A percentile compares a stretch with the other conserved stretches of the same genome.
phyloP scores from a whole-genome alignment of 371 early-diverging fungal species.

The Funneliformis caledonium region DNA sequence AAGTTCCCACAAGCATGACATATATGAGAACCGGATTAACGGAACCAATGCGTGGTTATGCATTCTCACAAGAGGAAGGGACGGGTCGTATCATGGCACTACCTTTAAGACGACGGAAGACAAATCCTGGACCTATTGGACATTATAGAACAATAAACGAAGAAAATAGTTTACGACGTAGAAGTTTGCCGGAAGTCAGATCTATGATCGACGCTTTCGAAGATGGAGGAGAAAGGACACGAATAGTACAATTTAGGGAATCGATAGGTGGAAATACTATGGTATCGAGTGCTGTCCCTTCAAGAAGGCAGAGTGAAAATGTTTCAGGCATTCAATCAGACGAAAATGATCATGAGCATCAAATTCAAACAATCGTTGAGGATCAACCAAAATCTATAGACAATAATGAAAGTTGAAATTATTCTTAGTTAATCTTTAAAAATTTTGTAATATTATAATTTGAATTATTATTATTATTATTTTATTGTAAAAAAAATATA shows the following conservation, averaged over 20 bases:
- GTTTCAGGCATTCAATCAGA: neutral
- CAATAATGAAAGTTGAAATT: neutral
- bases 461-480: too few relatives aligned
- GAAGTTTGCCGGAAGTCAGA: conserved; percentile 35
- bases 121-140: conserved; percentile 26
- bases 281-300: neutral
- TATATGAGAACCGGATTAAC: conserved; percentile 37
- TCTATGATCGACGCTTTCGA: neutral
- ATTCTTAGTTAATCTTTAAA: too few relatives aligned
- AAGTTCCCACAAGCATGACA: conserved; percentile 18
- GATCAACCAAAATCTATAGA: neutral
- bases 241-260: conserved; percentile 37
- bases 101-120: conserved; percentile 34
- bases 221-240: conserved; percentile 9
- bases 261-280: neutral
- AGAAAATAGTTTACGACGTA: conserved; percentile 13
- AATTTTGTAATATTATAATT: too few relatives aligned
- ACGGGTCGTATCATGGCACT: conserved; percentile 34
- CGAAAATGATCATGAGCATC: neutral
- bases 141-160: neutral
- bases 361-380: neutral
- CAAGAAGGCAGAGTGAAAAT: neutral
- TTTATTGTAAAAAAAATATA: too few relatives aligned
- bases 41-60: conserved; percentile 38
- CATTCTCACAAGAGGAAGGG: conserved; percentile 39